Evolutionary conservation across 2,329 filamentous ascomycete species (phyloP), one percentile per base, ranked within the genome.

Genomic region (Ceratocystis lukuohia): DNA sequence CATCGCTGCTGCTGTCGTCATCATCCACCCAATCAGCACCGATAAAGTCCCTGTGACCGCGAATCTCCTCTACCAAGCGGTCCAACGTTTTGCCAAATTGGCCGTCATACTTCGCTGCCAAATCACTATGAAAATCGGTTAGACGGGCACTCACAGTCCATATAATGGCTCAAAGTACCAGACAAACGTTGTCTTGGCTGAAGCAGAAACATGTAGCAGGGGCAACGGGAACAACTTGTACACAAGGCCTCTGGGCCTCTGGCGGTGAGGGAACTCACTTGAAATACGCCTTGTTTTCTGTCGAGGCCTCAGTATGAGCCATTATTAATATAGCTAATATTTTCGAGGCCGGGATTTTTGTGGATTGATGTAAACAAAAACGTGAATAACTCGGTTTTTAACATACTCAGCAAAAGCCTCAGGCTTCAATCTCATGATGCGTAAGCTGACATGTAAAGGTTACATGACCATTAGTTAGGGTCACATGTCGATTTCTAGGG

Each of bases 1-100:
- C 70, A 8, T 72, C 71, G 10, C 75, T 73, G 7, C 74, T 74
- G 3, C 74, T 74, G 3, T 77, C 78, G 15, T 74, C 74, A 4
- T 77, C 78, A 20, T 74, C 74, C 57, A 75, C 74, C 76, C 84
- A 85, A 65, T 82, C 78, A 28, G 83, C 80, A 53, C 84, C 85
- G 67, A 89, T 81, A 77, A 88, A 88, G 64, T 80, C 77, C 5
- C 82, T 77, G 41, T 80, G 79, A 3, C 74, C 74, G 68, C 78
- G 77, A 15, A 88, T 77, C 70, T 82, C 78, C 6, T 78, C 73
- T 25, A 81, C 78, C n/a, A 89, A 75, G 70, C 79, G 77, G 45
- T 76, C 74, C 61, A 83, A 77, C 12, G 80, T 78, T 70, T 81
- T 80, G 63, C 78, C 77, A 70, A 67, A 67, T 2, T 56, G 61